Conservation (phyloP, 2,329 filamentous ascomycete genomes). For the Fusarium sp. region DNA sequence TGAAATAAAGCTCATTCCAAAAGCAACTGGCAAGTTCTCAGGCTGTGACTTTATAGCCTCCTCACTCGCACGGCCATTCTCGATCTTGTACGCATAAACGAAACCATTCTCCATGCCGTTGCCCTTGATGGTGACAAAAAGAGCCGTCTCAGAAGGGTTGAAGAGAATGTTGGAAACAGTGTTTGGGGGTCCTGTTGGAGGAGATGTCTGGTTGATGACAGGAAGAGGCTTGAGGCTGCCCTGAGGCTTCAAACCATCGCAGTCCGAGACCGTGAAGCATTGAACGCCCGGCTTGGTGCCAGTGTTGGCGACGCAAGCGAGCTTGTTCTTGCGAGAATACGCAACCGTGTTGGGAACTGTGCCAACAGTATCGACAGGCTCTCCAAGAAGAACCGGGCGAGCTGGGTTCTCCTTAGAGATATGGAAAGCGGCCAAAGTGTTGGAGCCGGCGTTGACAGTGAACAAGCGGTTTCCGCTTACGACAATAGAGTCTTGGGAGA, state of each 20-base stretch:
- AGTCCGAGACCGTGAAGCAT: background rate
- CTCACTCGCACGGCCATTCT: background rate
- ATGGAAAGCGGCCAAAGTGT: background rate
- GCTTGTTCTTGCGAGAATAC: conserved; percentile 2
- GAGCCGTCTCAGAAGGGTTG: conserved; percentile 1
- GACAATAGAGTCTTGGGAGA: background rate
- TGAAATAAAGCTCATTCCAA: background rate
- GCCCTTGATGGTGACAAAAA: conserved; percentile 2
- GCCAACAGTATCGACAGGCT: background rate
- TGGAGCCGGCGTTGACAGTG: conserved; percentile 7
- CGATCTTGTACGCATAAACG: background rate
- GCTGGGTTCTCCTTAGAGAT: background rate
- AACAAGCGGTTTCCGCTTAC: background rate
- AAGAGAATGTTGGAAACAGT: conserved; percentile 8
- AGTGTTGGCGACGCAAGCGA: conserved; percentile 5
- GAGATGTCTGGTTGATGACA: background rate
- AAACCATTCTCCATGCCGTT: background rate
- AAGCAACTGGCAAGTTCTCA: background rate
- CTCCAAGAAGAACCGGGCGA: background rate
- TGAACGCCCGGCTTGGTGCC: conserved; percentile 4
- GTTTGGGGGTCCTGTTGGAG: background rate
- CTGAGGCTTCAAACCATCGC: background rate
- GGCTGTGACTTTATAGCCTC: background rate
- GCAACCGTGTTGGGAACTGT: conserved; percentile 3
- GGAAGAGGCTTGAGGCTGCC: background rate